Evolutionary conservation across 108 stramenopile genomes (phyloP), one percentile per base, ranked within the genome.

Genomic region (Mayamaea pseudoterrestris): DNA sequence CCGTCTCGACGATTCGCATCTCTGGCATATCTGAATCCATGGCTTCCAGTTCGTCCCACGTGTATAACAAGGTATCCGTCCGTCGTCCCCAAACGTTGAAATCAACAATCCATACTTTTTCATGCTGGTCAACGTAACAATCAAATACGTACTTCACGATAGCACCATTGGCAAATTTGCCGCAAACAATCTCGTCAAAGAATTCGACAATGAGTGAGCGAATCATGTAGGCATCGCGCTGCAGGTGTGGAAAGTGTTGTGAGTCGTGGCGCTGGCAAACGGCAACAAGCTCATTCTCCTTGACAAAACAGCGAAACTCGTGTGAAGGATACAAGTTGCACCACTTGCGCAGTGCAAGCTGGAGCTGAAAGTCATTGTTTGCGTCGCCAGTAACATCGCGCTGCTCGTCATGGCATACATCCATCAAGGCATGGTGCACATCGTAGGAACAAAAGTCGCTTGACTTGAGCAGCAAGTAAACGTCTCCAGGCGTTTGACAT

Each of bases 231-330:
- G 51, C 23, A 30, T 69, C 65, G 25, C 57, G 44, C 25, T 31
- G 26, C 21, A 93, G 45, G 45, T 88, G 82, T 5, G 76, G 45
- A 52, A 74, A 85, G 54, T 69, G 66, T 64, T 86, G 79, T 22
- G 72, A 71, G 24, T 71, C 72, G 41, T 90, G 57, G 25, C 80
- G 63, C 55, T 87, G 82, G 3, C 75, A 84, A 32, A 85, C 64
- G 28, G 71, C 80, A 27, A 83, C 45, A 1, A 45, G 30, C 32
- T 78, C 61, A 37, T 74, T 56, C 26, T 67, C 47, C 36, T 74
- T 59, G 20, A 97, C 68, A 58, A 97, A 97, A 42, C 92, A 93
- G 7, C 95, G 83, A 68, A 93, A 97, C 56, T 94, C 92, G 86
- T 92, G 92, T 50, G 83, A 77, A 8, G 90, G 83, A 56, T 92